A percentile compares a stretch with the other conserved stretches of the same genome.
Conservation (phyloP, 257 asterid genomes). For the Capsicum pubescens region DNA sequence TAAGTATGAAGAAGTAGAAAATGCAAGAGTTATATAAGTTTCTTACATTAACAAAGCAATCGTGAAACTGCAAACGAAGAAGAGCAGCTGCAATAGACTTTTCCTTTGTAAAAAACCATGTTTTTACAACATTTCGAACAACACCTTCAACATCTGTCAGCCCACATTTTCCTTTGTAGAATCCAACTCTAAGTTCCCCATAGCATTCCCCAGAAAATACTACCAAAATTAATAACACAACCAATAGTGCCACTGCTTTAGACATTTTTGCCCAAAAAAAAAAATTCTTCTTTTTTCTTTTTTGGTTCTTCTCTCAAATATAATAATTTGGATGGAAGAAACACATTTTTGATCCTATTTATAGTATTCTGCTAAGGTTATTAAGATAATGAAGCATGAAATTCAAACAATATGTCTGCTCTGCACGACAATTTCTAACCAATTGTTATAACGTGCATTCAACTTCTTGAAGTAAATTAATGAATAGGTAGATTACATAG, state of each 20-base stretch:
- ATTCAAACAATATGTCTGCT: neutral
- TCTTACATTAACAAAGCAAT: constrained; percentile 32
- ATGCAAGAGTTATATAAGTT: neutral
- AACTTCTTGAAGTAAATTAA: neutral
- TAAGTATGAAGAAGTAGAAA: neutral
- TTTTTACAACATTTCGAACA: no score
- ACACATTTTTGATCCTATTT: neutral
- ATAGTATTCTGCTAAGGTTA: neutral
- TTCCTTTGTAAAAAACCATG: no score
- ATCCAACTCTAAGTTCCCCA: constrained; percentile 44
- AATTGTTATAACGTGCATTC: neutral
- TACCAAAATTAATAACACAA: neutral
- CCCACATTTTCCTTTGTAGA: constrained; percentile 51
- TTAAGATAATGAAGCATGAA: neutral
- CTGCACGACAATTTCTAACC: neutral
- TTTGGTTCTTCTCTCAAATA: neutral
- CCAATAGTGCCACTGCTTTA: neutral
- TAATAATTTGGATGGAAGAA: neutral
- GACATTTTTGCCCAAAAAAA: neutral
- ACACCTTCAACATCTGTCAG: constrained; percentile 37
- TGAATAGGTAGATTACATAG: no score
- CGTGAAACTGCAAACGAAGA: no score
- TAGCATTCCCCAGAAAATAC: neutral
- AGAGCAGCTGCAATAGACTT: constrained; percentile 11
- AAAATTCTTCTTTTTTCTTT: neutral